A percentile compares a stretch with the other conserved stretches of the same genome.
These are phyloP conservation scores for Gossypium australe DNA, from an alignment of 345 rosid genomes.

Conservation along the genomic window DNA sequence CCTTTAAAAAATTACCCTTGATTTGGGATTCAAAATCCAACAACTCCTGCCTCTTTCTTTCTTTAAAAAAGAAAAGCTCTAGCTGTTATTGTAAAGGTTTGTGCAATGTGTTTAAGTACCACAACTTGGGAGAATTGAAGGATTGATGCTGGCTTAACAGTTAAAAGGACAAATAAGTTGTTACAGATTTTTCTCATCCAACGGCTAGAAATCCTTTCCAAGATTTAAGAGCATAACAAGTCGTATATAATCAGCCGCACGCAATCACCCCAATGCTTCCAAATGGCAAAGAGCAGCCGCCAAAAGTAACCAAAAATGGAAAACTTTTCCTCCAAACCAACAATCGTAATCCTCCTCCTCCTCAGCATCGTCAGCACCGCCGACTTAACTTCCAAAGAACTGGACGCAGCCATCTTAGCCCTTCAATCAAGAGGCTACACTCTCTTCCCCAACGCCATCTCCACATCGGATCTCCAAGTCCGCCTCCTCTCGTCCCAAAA, in stretches of 20 bases:
- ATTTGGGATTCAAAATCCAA: too few relatives aligned
- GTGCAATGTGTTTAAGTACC: not conserved
- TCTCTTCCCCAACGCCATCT: slow-evolving; percentile 35
- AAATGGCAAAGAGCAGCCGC: not conserved
- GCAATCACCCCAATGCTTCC: too few relatives aligned
- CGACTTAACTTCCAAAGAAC: slow-evolving; percentile 17
- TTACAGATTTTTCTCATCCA: not conserved
- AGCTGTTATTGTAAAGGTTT: too few relatives aligned
- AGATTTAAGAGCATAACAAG: not conserved
- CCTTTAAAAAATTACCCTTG: too few relatives aligned
- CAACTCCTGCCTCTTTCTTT: too few relatives aligned
- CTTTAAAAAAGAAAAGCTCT: too few relatives aligned
- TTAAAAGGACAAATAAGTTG: slow-evolving; percentile 9
- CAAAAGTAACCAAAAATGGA: slow-evolving; percentile 10
- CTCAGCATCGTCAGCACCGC: not conserved
- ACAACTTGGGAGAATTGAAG: too few relatives aligned
- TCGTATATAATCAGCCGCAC: not conserved
- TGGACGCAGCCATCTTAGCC: slow-evolving; percentile 23
- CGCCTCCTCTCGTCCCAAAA: slow-evolving; percentile 23
- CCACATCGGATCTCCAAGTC: slow-evolving; percentile 23
- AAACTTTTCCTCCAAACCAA: not conserved
- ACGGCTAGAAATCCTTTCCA: slow-evolving; percentile 1
- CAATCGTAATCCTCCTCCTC: not conserved
- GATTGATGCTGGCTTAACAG: too few relatives aligned
- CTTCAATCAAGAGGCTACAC: slow-evolving; percentile 31